These are phyloP conservation scores for Cordyceps pruinosa DNA, from an alignment of 2,329 filamentous ascomycete genomes.

Conservation along the genomic window DNA sequence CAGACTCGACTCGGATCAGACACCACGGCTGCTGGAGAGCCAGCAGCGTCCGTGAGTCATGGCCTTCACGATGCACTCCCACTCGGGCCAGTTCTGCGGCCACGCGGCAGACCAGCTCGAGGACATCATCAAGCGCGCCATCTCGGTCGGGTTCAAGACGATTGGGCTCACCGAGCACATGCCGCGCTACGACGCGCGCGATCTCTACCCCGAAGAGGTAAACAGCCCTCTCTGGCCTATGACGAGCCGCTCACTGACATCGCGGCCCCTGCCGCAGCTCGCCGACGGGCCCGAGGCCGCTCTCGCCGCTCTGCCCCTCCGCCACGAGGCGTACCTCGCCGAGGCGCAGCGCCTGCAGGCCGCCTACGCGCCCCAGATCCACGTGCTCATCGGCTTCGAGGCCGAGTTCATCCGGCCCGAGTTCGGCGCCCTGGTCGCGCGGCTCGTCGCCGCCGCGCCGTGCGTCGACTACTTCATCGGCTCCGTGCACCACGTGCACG, in stretches of 20 bases:
- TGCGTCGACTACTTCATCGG: constrained; percentile 85
- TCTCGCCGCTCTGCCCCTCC: constrained; percentile 42
- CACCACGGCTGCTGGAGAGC: too few relatives aligned
- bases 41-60: constrained; percentile 39
- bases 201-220: constrained; percentile 91
- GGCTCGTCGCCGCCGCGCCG: constrained; percentile 50
- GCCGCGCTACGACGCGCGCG: constrained; percentile 63
- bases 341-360: constrained; percentile 68
- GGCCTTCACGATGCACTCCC: constrained; percentile 97
- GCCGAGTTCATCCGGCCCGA: constrained; percentile 80
- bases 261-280: constrained; percentile 30
- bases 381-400: constrained; percentile 85
- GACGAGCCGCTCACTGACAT: constrained; percentile 5
- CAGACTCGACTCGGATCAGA: too few relatives aligned
- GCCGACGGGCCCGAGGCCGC: constrained; percentile 38
- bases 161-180: constrained; percentile 95
- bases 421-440: constrained; percentile 50
- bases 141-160: constrained; percentile 68
- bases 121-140: constrained; percentile 72
- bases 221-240: background rate
- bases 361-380: constrained; percentile 63
- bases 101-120: constrained; percentile 85
- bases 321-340: constrained; percentile 64
- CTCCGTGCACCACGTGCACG: constrained; percentile 82
- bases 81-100: constrained; percentile 94